A percentile compares a stretch with the other conserved stretches of the same genome.
Evolutionary conservation across 2,329 filamentous ascomycete genomes (phyloP).

Genomic region (Dryadomyces quercivorus): DNA sequence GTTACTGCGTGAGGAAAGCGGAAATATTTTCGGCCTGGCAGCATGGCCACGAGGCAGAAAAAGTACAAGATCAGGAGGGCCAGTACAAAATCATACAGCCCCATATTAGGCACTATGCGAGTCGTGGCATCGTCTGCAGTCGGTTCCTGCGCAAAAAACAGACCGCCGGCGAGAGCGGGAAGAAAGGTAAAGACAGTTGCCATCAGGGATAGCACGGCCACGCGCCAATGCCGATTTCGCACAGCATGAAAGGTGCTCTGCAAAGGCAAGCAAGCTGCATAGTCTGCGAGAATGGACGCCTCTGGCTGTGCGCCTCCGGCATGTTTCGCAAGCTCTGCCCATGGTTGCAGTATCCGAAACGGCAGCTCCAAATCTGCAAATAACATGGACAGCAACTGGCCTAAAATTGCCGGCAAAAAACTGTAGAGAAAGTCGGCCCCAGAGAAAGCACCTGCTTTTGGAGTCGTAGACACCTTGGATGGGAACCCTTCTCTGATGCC

Average conservation of each 20-base stretch:
- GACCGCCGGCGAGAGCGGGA: constrained; percentile 55
- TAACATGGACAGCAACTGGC: constrained; percentile 52
- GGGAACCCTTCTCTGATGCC: constrained; percentile 58
- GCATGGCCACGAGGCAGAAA: constrained; percentile 46
- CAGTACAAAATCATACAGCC: constrained; percentile 62
- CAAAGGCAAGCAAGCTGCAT: constrained; percentile 53
- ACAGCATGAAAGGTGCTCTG: constrained; percentile 45
- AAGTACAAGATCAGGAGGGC: constrained; percentile 60
- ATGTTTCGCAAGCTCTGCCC: constrained; percentile 43
- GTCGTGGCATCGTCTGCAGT: constrained; percentile 31
- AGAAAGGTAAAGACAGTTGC: constrained; percentile 48
- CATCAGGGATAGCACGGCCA: constrained; percentile 48
- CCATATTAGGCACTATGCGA: constrained; percentile 59
- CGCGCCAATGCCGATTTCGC: constrained; percentile 50
- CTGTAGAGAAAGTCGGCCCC: constrained; percentile 79
- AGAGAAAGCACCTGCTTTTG: constrained; percentile 58
- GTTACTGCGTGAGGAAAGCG: constrained; percentile 62
- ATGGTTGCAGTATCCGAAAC: constrained; percentile 56
- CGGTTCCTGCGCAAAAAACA: constrained; percentile 59
- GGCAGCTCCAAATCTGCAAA: constrained; percentile 56
- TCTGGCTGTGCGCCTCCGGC: constrained; percentile 49
- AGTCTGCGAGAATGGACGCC: constrained; percentile 56
- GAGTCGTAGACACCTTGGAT: constrained; percentile 51
- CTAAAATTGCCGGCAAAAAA: constrained; percentile 58
- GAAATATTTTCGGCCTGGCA: constrained; percentile 41